Evolutionary conservation across 305 asterid species (phyloP).

Genomic region (Caryopteris hybrid): DNA sequence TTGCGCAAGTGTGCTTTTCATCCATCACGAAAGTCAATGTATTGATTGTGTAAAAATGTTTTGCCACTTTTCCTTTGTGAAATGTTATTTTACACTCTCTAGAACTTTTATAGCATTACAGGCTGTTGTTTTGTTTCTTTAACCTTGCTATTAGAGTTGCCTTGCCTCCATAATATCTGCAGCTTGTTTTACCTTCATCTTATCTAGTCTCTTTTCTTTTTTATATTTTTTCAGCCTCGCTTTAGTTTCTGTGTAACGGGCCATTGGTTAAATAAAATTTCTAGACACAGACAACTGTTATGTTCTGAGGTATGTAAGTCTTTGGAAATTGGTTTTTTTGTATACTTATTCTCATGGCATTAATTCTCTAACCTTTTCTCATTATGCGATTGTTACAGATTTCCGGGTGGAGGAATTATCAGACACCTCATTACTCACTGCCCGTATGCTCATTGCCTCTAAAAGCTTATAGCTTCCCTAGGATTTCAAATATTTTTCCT

Average conservation of each 20-base stretch:
- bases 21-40: background rate
- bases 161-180: background rate
- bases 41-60: background rate
- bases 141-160: background rate
- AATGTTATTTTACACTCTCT: background rate
- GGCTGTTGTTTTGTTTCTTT: background rate
- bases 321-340: background rate
- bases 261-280: constrained; percentile 35
- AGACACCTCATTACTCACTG: constrained; percentile 28
- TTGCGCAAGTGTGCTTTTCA: background rate
- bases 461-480: background rate
- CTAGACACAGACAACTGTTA: constrained; percentile 31
- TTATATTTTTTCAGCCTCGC: constrained; percentile 33
- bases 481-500: background rate
- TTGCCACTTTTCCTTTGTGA: background rate
- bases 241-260: constrained; percentile 27
- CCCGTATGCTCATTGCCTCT: constrained; percentile 35
- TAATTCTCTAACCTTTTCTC: background rate
- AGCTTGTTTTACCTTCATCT: background rate
- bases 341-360: background rate
- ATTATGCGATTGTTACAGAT: constrained; percentile 34
- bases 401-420: constrained; percentile 36
- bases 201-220: background rate
- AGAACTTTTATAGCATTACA: background rate
- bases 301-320: constrained; percentile 45